phyloP scores from a whole-genome alignment of 1,284 basidiomycete species.

The Ceratorhiza oryzae-sativae region DNA sequence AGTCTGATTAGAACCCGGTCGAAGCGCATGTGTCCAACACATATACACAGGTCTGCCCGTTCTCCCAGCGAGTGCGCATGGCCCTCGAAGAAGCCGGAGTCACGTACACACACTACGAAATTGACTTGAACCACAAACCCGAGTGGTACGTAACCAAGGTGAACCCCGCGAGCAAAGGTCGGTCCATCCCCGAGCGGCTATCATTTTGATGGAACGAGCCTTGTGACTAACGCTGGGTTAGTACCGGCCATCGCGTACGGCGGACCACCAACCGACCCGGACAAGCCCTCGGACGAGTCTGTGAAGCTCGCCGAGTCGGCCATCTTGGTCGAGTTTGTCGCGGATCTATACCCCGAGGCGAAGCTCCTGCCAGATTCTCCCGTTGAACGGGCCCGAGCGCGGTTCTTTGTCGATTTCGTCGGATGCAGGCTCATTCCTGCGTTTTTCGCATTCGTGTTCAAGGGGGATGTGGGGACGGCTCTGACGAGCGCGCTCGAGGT shows the following conservation, averaged over 20 bases:
- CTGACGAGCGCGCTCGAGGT: constrained; percentile 30
- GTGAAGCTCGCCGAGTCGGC: constrained; percentile 41
- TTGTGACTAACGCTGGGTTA: constrained; percentile 45
- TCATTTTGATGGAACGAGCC: constrained; percentile 39
- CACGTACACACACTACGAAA: constrained; percentile 45
- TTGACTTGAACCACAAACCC: constrained; percentile 49
- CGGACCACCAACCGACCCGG: constrained; percentile 39
- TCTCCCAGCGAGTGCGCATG: constrained; percentile 45
- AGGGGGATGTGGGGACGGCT: constrained; percentile 23
- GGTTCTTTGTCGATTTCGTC: constrained; percentile 42
- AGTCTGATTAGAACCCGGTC: neutral
- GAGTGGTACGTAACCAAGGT: constrained; percentile 44
- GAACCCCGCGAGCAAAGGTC: constrained; percentile 34
- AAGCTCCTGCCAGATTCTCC: constrained; percentile 38
- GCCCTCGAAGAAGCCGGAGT: constrained; percentile 46
- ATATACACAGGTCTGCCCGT: constrained; percentile 22
- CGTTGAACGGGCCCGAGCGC: constrained; percentile 42
- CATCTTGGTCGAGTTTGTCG: constrained; percentile 42
- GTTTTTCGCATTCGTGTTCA: constrained; percentile 37
- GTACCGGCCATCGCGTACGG: constrained; percentile 45
- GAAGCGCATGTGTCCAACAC: neutral
- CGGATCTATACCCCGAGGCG: constrained; percentile 39
- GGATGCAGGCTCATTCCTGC: constrained; percentile 40
- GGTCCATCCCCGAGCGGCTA: constrained; percentile 23
- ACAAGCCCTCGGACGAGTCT: constrained; percentile 42